A percentile compares a stretch with the other conserved stretches of the same genome.
phyloP scores from a whole-genome alignment of 129 eudicot genomes.

The Tagetes patula region DNA sequence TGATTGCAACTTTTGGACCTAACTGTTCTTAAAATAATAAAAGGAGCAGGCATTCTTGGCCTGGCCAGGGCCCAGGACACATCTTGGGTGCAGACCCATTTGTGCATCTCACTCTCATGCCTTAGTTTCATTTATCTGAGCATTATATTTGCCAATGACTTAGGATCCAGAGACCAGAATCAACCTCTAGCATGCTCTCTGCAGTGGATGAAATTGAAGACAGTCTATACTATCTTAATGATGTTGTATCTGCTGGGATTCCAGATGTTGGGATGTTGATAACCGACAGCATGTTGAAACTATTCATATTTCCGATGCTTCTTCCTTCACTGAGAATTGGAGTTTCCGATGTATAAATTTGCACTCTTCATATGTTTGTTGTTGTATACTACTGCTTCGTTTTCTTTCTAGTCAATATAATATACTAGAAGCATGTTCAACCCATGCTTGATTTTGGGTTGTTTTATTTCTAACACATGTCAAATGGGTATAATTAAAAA shows the following conservation, averaged over 20 bases:
- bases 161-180: constrained; percentile 54
- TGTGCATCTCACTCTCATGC: neutral
- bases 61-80: neutral
- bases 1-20: constrained; percentile 13
- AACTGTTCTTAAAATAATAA: neutral
- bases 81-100: neutral
- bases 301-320: constrained; percentile 75
- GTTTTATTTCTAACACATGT: no score
- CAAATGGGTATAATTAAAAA: no score
- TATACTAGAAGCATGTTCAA: no score
- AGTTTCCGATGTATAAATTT: constrained; percentile 61
- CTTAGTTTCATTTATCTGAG: constrained; percentile 6
- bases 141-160: constrained; percentile 21
- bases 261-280: constrained; percentile 90
- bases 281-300: constrained; percentile 65
- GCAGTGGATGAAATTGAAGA: constrained; percentile 95
- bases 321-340: constrained; percentile 90
- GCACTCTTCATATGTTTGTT: constrained; percentile 23
- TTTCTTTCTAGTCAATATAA: no score
- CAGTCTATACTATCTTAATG: constrained; percentile 84
- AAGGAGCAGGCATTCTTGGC: no score
- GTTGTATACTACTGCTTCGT: neutral
- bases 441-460: no score
- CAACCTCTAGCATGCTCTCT: constrained; percentile 52
- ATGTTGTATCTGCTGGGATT: constrained; percentile 96